These are phyloP conservation scores for Papiliotrema fonsecae DNA, from an alignment of 1,284 basidiomycete species.

Conservation along the genomic window DNA sequence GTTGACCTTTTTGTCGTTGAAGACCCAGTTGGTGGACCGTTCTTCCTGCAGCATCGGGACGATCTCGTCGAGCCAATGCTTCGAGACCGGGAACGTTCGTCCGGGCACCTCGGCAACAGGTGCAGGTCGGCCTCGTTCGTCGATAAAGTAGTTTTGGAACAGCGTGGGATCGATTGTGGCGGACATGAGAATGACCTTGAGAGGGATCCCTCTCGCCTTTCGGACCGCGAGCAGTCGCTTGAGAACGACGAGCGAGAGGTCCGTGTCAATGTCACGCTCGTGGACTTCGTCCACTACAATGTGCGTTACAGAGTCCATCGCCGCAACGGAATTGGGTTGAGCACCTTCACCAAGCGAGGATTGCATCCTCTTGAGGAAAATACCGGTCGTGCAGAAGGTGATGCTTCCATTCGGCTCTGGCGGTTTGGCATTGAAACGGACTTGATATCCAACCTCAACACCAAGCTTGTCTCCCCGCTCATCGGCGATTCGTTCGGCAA, in stretches of 20 bases:
- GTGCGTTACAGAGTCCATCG: conserved; percentile 80
- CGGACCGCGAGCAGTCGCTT: conserved; percentile 79
- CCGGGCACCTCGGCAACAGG: conserved; percentile 84
- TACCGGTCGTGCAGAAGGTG: conserved; percentile 91
- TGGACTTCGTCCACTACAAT: conserved; percentile 95
- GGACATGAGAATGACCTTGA: conserved; percentile 92
- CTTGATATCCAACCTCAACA: conserved; percentile 77
- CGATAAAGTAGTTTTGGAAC: conserved; percentile 84
- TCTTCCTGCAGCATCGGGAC: conserved; percentile 54
- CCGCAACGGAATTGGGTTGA: conserved; percentile 35
- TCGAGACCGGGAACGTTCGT: conserved; percentile 81
- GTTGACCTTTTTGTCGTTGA: conserved; percentile 63
- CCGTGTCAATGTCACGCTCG: conserved; percentile 92
- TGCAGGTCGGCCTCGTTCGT: conserved; percentile 57
- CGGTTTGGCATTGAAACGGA: conserved; percentile 79
- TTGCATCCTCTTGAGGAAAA: conserved; percentile 85
- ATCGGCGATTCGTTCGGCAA: conserved; percentile 85
- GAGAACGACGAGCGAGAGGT: conserved; percentile 83
- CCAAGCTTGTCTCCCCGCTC: conserved; percentile 78
- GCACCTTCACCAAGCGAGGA: conserved; percentile 57
- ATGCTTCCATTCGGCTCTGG: conserved; percentile 77
- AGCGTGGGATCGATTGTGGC: conserved; percentile 88
- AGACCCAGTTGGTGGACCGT: conserved; percentile 60
- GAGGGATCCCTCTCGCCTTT: conserved; percentile 63
- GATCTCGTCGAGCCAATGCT: conserved; percentile 78